Evolutionary conservation across 2,329 filamentous ascomycete genomes (phyloP), one percentile per base, ranked within the genome.

Genomic region (Emmonsia crescens): DNA sequence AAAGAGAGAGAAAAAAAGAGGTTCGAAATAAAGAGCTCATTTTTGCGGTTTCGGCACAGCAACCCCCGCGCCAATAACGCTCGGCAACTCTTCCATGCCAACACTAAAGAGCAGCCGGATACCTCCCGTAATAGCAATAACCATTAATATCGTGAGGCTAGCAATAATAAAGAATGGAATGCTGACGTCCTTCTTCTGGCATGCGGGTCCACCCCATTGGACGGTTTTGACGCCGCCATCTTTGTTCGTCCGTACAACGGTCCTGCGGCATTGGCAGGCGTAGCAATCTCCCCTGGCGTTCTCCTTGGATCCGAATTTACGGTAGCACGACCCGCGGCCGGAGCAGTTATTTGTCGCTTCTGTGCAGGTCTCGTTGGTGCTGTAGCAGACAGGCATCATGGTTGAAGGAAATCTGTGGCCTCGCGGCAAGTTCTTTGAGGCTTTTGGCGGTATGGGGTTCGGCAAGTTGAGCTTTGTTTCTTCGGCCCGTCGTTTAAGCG

Each of bases 51-150:
- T 91, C 40, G 86, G 81, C 62, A 85, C 84, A 66, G 88, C 89
- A 44, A 99, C 93, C 65, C 94, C 94, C 56, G 94, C 94, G n/a
- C 91, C 91, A 74, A 99, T 92, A 9, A 99, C 93, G 68, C 91
- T 91, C 0, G 94, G 94, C 66, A 97, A 80, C 76, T 91, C 88
- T 78, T 96, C 86, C 73, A 89, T 84, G 40, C 93, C 94, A 70
- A 97, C 89, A 65, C 80, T 86, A 75, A 88, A 94, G 60, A 99
- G 75, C 80, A 96, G 79, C 5, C 87, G 85, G 68, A 97, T 86
- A 12, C 85, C 85, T 72, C 88, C 86, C 44, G 80, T 81, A 33
- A 95, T 77, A 44, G 89, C 76, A 55, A 84, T 82, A 1, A 94
- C 76, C 64, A 95, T 79, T 44, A 85, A 76, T 56, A 96, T 77